Base-by-base conservation (phyloP, 2,329 filamentous ascomycete species). In the Xylaria sp. region DNA sequence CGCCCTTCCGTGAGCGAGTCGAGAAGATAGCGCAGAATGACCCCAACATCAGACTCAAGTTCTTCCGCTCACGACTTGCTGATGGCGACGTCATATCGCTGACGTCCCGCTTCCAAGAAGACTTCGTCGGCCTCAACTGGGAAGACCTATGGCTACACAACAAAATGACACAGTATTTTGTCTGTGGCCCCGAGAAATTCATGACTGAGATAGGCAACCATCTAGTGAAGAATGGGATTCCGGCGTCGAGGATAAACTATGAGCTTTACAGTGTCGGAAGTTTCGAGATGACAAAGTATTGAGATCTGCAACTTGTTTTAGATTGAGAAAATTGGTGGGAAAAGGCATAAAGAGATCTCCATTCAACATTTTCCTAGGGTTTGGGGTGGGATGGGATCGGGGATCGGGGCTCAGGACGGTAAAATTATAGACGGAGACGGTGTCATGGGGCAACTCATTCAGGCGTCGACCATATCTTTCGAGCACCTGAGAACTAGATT, bases 1-100 rank as follows among this genome's bases (percentile, higher is more conserved):
- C 83, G 0, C 86, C 87, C 0, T 90, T 90, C 74, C 82, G 83
- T 63, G 78, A 83, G 7, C 83, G 89, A 69, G 72, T 90, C 65
- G 78, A 82, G 8, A 76, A 78, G 0, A 76, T 89, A 41, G 77
- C 81, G 10, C 78, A 76, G 53, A 74, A 68, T 20, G 71, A 78
- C 60, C 76, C 78, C 7, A 78, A 76, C 50, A 73, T 84, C 69
- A 78, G 76, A 34, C 80, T 79, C 39, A 84, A 81, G 69, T 83
- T 86, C 73, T 86, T 87, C 81, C 84, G 82, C 72, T 85, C 84
- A 7, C 78, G 81, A 45, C 77, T 84, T 20, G 83, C 82, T 28
- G 80, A 82, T 50, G 80, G 78, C n/a, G 84, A 85, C 58, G 73
- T 82, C 18, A 78, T 82, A n/a, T 81, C 80, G 5, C 82, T 84